Evolutionary conservation across 352 stramenopile genomes (phyloP), one percentile per base, ranked within the genome.

Genomic region (Phytopythium delawarense): DNA sequence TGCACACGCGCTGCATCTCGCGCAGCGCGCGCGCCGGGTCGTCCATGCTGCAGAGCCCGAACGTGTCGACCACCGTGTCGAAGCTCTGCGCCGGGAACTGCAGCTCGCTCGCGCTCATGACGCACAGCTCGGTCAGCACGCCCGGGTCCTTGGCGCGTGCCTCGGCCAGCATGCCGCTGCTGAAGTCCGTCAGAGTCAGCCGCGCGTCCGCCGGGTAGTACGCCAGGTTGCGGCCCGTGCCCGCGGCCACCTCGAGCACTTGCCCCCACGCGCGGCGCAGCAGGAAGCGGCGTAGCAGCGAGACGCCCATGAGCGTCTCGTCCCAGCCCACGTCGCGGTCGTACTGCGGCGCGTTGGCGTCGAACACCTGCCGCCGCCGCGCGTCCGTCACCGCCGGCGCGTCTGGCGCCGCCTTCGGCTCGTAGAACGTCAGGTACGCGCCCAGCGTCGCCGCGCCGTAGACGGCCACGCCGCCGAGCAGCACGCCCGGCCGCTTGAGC

Each of bases 51-150:
- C 96, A 99, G 4, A 99, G 77, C 2, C 96, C 96, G 72, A 99
- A 99, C 2, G 96, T 98, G 72, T 98, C 96, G 21, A 98, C 92
- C 37, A 98, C 92, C 4, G 94, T 97, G 73, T 98, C 95, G 74
- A 98, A 98, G 1, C 63, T 69, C 45, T 87, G 64, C 53, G 89
- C 74, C 4, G 66, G 54, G 67, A 98, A 98, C 30, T 52, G 25
- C 45, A 96, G 64, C 11, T 70, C 63, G 34, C 69, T 69, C 0
- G 81, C 82, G 39, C 72, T 78, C 82, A 94, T 92, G 53, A 92
- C 76, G 11, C 59, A 61, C 23, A 80, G 62, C 35, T 85, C 70
- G 50, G 70, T 88, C 32, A 42, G 39, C 32, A 40, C 35, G 35
- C 35, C 35, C 35, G 34, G 40, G 16, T 32, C 23, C 40, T 61